Evolutionary conservation across 2,329 filamentous ascomycete species (phyloP).

Genomic region (Beauveria varroae): DNA sequence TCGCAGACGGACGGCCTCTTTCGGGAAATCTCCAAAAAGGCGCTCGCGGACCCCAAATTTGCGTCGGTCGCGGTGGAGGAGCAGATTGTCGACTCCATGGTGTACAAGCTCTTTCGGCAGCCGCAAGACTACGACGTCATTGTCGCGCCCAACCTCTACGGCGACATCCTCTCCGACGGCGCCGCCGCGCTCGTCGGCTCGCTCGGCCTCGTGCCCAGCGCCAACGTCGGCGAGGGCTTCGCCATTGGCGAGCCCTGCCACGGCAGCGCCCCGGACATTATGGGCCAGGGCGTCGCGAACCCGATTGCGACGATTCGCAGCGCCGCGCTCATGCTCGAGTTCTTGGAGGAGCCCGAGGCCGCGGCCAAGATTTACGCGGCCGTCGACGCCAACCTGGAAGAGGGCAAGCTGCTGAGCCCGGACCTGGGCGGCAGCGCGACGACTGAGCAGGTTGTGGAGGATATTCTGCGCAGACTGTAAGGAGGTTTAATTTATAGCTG

Average conservation of each 20-base stretch:
- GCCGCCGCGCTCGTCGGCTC: conserved; percentile 90
- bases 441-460: conserved; percentile 79
- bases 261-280: conserved; percentile 90
- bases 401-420: conserved; percentile 74
- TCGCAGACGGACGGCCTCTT: conserved; percentile 96
- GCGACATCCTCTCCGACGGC: conserved; percentile 92
- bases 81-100: conserved; percentile 99
- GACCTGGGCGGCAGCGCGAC: conserved; percentile 83
- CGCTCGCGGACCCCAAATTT: conserved; percentile 62
- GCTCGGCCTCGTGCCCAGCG: conserved; percentile 84
- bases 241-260: conserved; percentile 98
- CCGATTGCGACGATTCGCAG: conserved; percentile 91
- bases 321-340: conserved; percentile 92
- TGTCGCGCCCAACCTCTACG: conserved; percentile 94
- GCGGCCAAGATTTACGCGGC: conserved; percentile 86
- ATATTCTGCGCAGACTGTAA: conserved; percentile 62
- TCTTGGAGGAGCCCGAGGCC: conserved; percentile 77
- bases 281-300: conserved; percentile 83
- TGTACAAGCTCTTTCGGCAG: conserved; percentile 98
- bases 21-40: conserved; percentile 68
- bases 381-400: conserved; percentile 82
- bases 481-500: neutral
- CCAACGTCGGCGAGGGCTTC: conserved; percentile 90
- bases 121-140: conserved; percentile 95
- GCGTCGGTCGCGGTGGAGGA: conserved; percentile 67